phyloP scores from a whole-genome alignment of 192 early-diverging fungal species.

The Umbelopsis ramanniana region DNA sequence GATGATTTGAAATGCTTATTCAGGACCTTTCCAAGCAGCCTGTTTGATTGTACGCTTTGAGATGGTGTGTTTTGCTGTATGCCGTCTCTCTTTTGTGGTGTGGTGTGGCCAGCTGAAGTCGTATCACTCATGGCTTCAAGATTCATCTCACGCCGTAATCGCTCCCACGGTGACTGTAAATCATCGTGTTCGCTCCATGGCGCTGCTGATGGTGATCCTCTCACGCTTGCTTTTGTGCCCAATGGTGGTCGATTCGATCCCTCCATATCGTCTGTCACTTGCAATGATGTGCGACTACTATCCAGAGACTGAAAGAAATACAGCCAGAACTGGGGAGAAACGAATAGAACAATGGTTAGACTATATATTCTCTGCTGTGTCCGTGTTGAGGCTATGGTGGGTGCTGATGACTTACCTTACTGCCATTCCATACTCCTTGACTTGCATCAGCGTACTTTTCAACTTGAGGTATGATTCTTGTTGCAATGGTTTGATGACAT shows the following conservation, averaged over 20 bases:
- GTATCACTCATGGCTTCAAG: slow-evolving; percentile 24
- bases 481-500: slow-evolving; percentile 55
- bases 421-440: slow-evolving; percentile 47
- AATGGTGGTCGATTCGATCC: slow-evolving; percentile 19
- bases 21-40: slow-evolving; percentile 12
- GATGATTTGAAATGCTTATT: slow-evolving; percentile 22
- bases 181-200: slow-evolving; percentile 10
- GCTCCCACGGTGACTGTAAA: slow-evolving; percentile 31
- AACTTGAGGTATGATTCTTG: slow-evolving; percentile 54
- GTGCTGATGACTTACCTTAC: slow-evolving; percentile 36
- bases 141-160: slow-evolving; percentile 30
- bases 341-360: neutral
- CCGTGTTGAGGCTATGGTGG: too few species aligned
- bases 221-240: neutral
- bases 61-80: neutral
- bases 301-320: slow-evolving; percentile 37
- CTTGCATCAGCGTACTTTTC: slow-evolving; percentile 51
- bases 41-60: neutral
- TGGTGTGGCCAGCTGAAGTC: slow-evolving; percentile 14
- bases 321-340: slow-evolving; percentile 28
- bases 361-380: too few species aligned
- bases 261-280: slow-evolving; percentile 2
- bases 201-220: slow-evolving; percentile 1
- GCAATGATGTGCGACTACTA: neutral
- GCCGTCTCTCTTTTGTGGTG: neutral